phyloP scores from a whole-genome alignment of 495 filamentous ascomycete genomes.

The Annulohypoxylon nitens region DNA sequence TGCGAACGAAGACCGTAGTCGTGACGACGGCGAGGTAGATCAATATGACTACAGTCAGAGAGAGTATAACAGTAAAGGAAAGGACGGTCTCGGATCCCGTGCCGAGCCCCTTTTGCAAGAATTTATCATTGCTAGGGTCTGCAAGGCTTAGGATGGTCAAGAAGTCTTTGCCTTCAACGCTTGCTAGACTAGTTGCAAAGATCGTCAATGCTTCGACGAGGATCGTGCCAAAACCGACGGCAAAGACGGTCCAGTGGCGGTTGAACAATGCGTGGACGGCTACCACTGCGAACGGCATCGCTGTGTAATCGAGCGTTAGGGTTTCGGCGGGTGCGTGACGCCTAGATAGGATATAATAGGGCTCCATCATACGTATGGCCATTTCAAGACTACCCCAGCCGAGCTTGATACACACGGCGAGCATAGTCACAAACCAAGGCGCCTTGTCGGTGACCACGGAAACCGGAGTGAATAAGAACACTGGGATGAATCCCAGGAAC shows the following conservation, averaged over 20 bases:
- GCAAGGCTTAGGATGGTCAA: conserved; percentile 45
- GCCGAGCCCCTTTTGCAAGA: conserved; percentile 54
- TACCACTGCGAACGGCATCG: conserved; percentile 74
- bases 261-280: conserved; percentile 71
- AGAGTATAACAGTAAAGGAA: conserved; percentile 71
- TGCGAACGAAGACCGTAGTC: conserved; percentile 64
- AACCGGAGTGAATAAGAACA: conserved; percentile 69
- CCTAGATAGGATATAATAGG: conserved; percentile 75
- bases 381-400: conserved; percentile 77
- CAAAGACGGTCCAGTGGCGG: conserved; percentile 71
- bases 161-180: conserved; percentile 69
- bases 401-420: conserved; percentile 75
- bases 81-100: conserved; percentile 71
- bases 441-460: conserved; percentile 68
- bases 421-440: conserved; percentile 72
- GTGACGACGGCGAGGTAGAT: conserved; percentile 67
- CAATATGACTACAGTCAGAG: conserved; percentile 69
- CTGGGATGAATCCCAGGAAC: conserved; percentile 65
- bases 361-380: conserved; percentile 79
- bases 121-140: conserved; percentile 13
- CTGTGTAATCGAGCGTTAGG: conserved; percentile 78
- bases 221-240: conserved; percentile 72
- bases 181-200: conserved; percentile 71
- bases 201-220: conserved; percentile 77
- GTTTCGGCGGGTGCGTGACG: conserved; percentile 72